These are phyloP conservation scores for Ustilago lituana DNA, from an alignment of 1,284 basidiomycete genomes.

Conservation along the genomic window DNA sequence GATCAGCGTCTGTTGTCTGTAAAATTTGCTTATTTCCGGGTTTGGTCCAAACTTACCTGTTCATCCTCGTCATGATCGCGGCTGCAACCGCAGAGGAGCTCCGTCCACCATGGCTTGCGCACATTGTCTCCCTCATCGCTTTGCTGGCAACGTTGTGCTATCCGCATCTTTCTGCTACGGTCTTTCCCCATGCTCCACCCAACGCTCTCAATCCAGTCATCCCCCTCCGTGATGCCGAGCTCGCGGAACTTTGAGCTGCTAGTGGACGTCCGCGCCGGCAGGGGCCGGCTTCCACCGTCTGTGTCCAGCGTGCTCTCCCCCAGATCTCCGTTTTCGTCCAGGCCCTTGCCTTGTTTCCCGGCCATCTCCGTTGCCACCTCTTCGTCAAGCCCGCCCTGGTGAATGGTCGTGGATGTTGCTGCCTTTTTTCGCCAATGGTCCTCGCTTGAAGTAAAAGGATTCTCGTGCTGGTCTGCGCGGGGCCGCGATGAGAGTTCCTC, in stretches of 20 bases:
- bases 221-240: constrained; percentile 39
- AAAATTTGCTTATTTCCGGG: too few species aligned
- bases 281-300: not conserved
- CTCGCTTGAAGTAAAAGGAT: constrained; percentile 32
- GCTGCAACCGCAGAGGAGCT: constrained; percentile 50
- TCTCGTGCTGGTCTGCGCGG: not conserved
- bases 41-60: constrained; percentile 44
- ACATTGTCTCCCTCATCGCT: constrained; percentile 12
- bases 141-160: not conserved
- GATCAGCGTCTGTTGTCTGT: too few species aligned
- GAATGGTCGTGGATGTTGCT: constrained; percentile 32
- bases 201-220: constrained; percentile 39
- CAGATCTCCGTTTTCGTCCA: constrained; percentile 22
- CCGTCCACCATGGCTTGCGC: constrained; percentile 52
- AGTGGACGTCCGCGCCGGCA: constrained; percentile 27
- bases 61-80: constrained; percentile 50
- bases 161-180: constrained; percentile 12
- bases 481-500: not conserved
- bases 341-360: constrained; percentile 6
- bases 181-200: constrained; percentile 3
- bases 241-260: constrained; percentile 52
- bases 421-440: constrained; percentile 10
- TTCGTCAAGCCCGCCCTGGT: constrained; percentile 42
- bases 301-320: constrained; percentile 26
- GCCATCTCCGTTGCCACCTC: constrained; percentile 41